Base-by-base conservation (phyloP, 495 filamentous ascomycete genomes). In the Geoglossum glabrum region DNA sequence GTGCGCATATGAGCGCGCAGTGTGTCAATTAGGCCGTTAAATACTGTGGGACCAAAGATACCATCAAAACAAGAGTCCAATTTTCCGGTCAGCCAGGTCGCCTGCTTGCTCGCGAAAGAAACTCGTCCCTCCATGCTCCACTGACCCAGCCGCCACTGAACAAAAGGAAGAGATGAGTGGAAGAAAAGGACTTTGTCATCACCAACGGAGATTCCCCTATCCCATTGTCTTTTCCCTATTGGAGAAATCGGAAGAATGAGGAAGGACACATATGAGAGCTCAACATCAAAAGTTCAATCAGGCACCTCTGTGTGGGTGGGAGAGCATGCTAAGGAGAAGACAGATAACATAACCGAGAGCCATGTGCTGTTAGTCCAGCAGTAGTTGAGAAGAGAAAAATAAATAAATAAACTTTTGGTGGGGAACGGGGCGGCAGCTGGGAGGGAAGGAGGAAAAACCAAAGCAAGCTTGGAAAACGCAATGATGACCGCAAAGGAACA, bases 1-100 rank as follows among this genome's bases (percentile, higher is more conserved):
- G 36, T 15, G 13, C 21, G 21, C 46, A 28, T 28, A 30, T 27
- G 49, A 21, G 19, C 49, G 19, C 25, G 19, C 49, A 52, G 25
- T 27, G 28, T 52, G 25, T 52, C 49, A 52, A 52, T 52, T 52
- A 52, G 49, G 49, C 49, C 49, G 49, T 52, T 27, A 52, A 52
- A 27, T 52, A 27, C 28, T 52, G 49, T 4, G 36, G 13, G 11
- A 15, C 28, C 49, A 15, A 52, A 23, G 30, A 45, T 21, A 45
- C 23, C 40, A 21, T 40, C 36, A 45, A 21, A 15, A 45, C 6
- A 21, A 45, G 40, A 45, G 40, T 45, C 40, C 40, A 45, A 45
- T 45, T 45, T 40, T 45, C 36, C 40, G 10, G 40, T 45, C 40
- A 45, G n/a, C 40, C 40, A 45, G 40, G 17, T 45, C 40, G 40